A percentile compares a stretch with the other conserved stretches of the same genome.
These are phyloP conservation scores for Taphrina deformans DNA, from an alignment of 1,139 yeast species.

Conservation along the genomic window DNA sequence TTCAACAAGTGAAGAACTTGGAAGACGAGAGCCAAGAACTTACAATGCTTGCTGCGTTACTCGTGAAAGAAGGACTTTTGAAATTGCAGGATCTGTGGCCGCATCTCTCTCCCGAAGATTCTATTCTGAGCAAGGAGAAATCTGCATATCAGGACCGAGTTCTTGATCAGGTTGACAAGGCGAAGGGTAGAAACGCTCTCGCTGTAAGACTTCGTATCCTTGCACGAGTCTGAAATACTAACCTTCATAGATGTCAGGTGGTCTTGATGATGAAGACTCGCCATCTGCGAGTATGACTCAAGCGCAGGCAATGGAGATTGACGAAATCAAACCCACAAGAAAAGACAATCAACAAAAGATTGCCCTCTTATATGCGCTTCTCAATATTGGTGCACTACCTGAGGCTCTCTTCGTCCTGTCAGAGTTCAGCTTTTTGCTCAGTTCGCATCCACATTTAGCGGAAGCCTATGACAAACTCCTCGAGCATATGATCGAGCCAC, in stretches of 20 bases:
- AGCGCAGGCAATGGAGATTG: slow-evolving; percentile 18
- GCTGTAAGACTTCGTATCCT: too few relatives aligned
- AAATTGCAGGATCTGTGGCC: slow-evolving; percentile 64
- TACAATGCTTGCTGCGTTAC: slow-evolving; percentile 53
- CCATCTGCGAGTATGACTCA: slow-evolving; percentile 36
- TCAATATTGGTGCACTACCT: slow-evolving; percentile 64
- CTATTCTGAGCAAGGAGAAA: slow-evolving; percentile 51
- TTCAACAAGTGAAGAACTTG: slow-evolving; percentile 45
- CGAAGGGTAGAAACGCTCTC: slow-evolving; percentile 56
- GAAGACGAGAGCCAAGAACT: slow-evolving; percentile 50
- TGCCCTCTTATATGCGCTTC: slow-evolving; percentile 55
- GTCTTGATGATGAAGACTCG: slow-evolving; percentile 59
- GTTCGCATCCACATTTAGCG: slow-evolving; percentile 57
- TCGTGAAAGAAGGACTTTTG: slow-evolving; percentile 69
- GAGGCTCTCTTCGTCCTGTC: slow-evolving; percentile 64
- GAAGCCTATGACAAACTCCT: slow-evolving; percentile 55
- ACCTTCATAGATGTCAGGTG: slow-evolving; percentile 86
- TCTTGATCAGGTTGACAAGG: slow-evolving; percentile 62
- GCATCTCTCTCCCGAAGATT: slow-evolving; percentile 54
- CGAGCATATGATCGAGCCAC: slow-evolving; percentile 55
- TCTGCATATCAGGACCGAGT: slow-evolving; percentile 54
- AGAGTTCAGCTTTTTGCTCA: slow-evolving; percentile 63
- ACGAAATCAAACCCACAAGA: neutral
- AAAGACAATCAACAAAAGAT: slow-evolving; percentile 43
- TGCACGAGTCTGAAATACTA: too few relatives aligned